Evolutionary conservation across 2,329 filamentous ascomycete species (phyloP).

Genomic region (Fusarium papillatum): DNA sequence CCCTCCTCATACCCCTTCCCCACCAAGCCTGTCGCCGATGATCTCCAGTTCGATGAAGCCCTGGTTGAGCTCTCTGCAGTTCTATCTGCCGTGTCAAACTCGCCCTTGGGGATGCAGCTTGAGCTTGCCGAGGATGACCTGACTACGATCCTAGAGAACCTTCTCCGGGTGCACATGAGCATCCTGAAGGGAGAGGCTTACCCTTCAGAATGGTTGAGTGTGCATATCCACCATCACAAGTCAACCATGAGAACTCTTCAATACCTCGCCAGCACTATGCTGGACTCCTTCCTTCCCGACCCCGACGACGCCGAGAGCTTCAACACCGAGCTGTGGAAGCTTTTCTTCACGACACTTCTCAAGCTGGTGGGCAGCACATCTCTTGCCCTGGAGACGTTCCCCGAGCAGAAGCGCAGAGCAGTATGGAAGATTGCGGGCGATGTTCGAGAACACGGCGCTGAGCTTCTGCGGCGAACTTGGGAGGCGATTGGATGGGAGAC

Average conservation of each 20-base stretch:
- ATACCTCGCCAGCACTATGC: conserved; percentile 82
- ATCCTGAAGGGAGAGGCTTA: conserved; percentile 93
- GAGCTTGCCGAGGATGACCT: conserved; percentile 83
- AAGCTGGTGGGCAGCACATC: conserved; percentile 91
- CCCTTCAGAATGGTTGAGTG: conserved; percentile 89
- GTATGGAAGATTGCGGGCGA: conserved; percentile 99
- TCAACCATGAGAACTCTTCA: conserved; percentile 89
- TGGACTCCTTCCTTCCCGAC: conserved; percentile 87
- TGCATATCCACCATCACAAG: conserved; percentile 93
- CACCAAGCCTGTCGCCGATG: conserved; percentile 74
- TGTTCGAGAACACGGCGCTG: conserved; percentile 91
- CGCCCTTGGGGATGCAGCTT: conserved; percentile 78
- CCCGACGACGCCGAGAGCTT: conserved; percentile 94
- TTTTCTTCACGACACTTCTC: conserved; percentile 91
- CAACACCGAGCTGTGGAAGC: conserved; percentile 93
- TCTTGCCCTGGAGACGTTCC: conserved; percentile 93
- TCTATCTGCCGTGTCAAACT: conserved; percentile 84
- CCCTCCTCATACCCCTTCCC: conserved; percentile 93
- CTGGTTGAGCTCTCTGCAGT: conserved; percentile 91
- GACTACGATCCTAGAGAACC: conserved; percentile 80
- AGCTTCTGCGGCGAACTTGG: conserved; percentile 88
- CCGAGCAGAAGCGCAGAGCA: conserved; percentile 94
- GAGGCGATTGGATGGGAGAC: conserved; percentile 98
- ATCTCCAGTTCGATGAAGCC: conserved; percentile 82
- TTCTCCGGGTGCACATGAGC: conserved; percentile 88